Base-by-base conservation (phyloP, 768 basidiomycete genomes). In the Tephrocybe sp. region DNA sequence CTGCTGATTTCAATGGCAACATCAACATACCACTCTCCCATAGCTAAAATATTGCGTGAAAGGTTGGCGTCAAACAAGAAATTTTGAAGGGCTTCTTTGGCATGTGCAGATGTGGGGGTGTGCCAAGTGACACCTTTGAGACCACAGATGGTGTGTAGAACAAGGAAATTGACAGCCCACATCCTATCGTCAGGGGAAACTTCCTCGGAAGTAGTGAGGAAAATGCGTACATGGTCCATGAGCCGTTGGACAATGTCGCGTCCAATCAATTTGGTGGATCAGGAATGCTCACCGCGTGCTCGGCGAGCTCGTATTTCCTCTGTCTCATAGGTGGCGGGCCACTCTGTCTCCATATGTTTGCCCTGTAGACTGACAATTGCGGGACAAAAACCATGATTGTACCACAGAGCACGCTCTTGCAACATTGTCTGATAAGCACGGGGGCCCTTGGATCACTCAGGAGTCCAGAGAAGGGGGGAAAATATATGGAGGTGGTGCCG, bases 121-220 rank as follows among this genome's bases (percentile, higher is more conserved):
- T 68, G 67, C 0, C 10, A 6, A 18, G 47, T 54, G 16, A 47
- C 25, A 21, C 58, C 47, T 38, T 70, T 70, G 1, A 58, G 30
- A 0, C 68, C 67, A 3, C 61, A 51, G 19, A 68, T 51, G 12
- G 64, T 62, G 38, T 66, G 63, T 10, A 67, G 55, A 38, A 70
- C 55, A 18, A 62, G 58, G 21, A 67, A 55, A 15, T 55, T n/a
- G n/a, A n/a, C n/a, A n/a, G n/a, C n/a, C n/a, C n/a, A n/a, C n/a
- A n/a, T n/a, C n/a, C n/a, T n/a, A n/a, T n/a, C n/a, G n/a, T n/a
- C n/a, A n/a, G n/a, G n/a, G n/a, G n/a, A n/a, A n/a, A n/a, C n/a
- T n/a, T n/a, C n/a, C n/a, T n/a, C n/a, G n/a, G n/a, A n/a, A n/a
- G n/a, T n/a, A n/a, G n/a, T n/a, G n/a, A n/a, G n/a, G n/a, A n/a